These are phyloP conservation scores for Jamesozyma hellenica DNA, from an alignment of 805 yeast genomes.

Conservation along the genomic window DNA sequence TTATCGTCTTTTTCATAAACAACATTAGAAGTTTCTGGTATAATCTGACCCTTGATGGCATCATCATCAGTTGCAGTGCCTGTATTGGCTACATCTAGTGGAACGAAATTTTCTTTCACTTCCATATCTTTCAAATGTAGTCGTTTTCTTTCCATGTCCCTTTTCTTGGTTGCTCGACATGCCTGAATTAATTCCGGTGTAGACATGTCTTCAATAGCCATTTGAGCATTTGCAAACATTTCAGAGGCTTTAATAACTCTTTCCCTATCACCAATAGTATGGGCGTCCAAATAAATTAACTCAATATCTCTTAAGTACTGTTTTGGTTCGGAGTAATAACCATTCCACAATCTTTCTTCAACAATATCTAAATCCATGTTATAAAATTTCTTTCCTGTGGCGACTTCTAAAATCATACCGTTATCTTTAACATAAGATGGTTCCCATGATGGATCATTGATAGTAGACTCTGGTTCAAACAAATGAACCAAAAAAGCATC, in stretches of 20 bases:
- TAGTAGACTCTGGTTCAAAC: constrained; percentile 47
- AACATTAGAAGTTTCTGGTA: not conserved
- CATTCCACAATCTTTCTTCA: constrained; percentile 95
- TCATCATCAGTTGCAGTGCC: constrained; percentile 4
- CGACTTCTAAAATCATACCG: constrained; percentile 70
- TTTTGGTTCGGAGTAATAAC: constrained; percentile 83
- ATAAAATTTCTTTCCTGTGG: constrained; percentile 60
- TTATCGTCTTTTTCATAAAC: not conserved
- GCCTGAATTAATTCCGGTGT: constrained; percentile 61
- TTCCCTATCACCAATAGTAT: constrained; percentile 71
- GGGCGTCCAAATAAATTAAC: constrained; percentile 71
- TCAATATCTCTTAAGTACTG: constrained; percentile 81
- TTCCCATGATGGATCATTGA: constrained; percentile 29
- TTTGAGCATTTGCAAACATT: constrained; percentile 93
- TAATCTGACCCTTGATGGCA: not conserved
- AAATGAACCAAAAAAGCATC: constrained; percentile 63
- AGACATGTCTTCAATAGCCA: constrained; percentile 84
- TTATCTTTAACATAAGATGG: constrained; percentile 43
- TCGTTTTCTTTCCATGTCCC: constrained; percentile 51
- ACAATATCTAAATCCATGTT: constrained; percentile 92
- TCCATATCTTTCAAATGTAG: constrained; percentile 27
- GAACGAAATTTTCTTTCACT: not conserved
- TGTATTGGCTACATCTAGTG: not conserved
- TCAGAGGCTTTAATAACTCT: constrained; percentile 74
- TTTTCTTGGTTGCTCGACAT: constrained; percentile 59